A percentile compares a stretch with the other conserved stretches of the same genome.
Evolutionary conservation across 2,329 filamentous ascomycete genomes (phyloP).

Genomic region (Nemania abortiva): DNA sequence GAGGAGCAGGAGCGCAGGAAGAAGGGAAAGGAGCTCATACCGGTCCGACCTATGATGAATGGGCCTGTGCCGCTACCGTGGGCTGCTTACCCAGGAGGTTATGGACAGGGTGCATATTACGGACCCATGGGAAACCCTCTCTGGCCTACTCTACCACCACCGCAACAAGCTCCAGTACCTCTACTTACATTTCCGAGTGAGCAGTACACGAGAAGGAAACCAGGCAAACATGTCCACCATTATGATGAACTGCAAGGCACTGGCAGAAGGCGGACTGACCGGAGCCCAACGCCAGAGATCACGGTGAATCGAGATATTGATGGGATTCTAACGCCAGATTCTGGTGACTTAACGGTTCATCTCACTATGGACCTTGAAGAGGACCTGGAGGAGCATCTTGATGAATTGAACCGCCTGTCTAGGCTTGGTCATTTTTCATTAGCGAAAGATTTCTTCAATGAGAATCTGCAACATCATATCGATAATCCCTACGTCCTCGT

Average conservation of each 20-base stretch:
- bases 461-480: constrained; percentile 43
- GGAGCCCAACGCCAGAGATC: constrained; percentile 1
- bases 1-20: constrained; percentile 34
- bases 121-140: constrained; percentile 6
- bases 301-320: constrained; percentile 27
- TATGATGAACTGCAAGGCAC: not conserved
- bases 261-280: not conserved
- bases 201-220: constrained; percentile 1
- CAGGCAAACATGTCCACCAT: constrained; percentile 26
- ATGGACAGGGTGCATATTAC: constrained; percentile 12
- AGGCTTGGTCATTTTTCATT: constrained; percentile 46
- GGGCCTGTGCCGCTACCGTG: constrained; percentile 13
- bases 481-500: constrained; percentile 46
- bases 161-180: constrained; percentile 13
- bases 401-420: constrained; percentile 45
- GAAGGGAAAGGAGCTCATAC: constrained; percentile 38
- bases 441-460: constrained; percentile 41
- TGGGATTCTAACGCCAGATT: constrained; percentile 37
- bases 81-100: constrained; percentile 22
- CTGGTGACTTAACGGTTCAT: constrained; percentile 42
- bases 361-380: constrained; percentile 43
- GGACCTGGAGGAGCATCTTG: constrained; percentile 44
- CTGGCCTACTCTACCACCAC: constrained; percentile 22
- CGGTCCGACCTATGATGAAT: constrained; percentile 11
- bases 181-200: not conserved